Evolutionary conservation across 768 basidiomycete species (phyloP).

Genomic region (Russula ochroleuca): DNA sequence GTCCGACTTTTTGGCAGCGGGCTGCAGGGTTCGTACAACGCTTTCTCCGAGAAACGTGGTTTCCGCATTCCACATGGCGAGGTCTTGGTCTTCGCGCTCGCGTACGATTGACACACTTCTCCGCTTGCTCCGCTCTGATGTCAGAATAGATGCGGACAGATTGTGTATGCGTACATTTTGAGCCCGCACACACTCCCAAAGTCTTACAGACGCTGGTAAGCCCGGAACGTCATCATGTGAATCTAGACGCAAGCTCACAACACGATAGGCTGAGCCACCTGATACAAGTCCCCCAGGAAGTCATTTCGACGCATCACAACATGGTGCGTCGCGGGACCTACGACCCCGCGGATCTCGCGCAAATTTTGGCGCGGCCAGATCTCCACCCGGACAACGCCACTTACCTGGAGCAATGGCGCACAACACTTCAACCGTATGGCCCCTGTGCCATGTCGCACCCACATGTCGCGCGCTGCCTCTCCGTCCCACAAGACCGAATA

Average conservation of each 20-base stretch:
- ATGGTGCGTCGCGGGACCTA: conserved; percentile 57
- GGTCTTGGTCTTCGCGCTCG: conserved; percentile 72
- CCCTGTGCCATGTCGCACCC: conserved; percentile 82
- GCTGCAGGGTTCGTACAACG: conserved; percentile 85
- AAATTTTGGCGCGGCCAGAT: conserved; percentile 46
- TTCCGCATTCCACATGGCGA: conserved; percentile 79
- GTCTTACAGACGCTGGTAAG: conserved; percentile 71
- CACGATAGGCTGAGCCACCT: conserved; percentile 40
- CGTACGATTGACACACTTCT: conserved; percentile 41
- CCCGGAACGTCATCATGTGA: conserved; percentile 2
- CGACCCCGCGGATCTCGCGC: conserved; percentile 54
- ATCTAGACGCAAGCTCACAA: not conserved
- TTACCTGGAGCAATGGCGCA: conserved; percentile 41
- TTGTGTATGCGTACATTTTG: conserved; percentile 72
- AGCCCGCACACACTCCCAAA: conserved; percentile 81
- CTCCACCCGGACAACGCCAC: conserved; percentile 50
- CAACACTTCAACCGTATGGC: conserved; percentile 43
- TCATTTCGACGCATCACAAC: conserved; percentile 56
- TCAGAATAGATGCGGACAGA: conserved; percentile 66
- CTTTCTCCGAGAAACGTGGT: conserved; percentile 60
- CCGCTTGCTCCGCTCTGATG: not conserved
- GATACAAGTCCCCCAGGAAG: conserved; percentile 54
- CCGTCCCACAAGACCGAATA: conserved; percentile 65
- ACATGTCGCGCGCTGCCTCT: conserved; percentile 53
- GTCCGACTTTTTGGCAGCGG: conserved; percentile 49